Base-by-base conservation (phyloP, 495 filamentous ascomycete genomes). In the Elasticomyces elasticus region DNA sequence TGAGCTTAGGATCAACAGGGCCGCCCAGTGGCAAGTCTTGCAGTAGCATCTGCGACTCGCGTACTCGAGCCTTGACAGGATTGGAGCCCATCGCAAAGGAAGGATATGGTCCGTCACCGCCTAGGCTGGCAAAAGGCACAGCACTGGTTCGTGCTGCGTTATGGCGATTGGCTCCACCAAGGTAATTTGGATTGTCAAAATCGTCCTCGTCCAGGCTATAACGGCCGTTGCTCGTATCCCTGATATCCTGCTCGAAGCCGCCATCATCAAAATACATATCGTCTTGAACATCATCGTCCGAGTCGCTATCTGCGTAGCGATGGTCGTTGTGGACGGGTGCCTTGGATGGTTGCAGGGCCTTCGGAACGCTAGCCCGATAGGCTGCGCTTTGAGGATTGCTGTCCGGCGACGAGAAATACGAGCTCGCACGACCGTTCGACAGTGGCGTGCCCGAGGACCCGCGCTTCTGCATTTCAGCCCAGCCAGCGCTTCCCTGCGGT, bases 171-270 rank as follows among this genome's bases (percentile, higher is more conserved):
- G 19, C 24, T 15, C 40, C 23, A 19, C 23, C 15, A 1, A 86
- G 85, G 49, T 89, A 87, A 30, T 72, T 71, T 58, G 90, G 85
- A 67, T 94, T 86, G 31, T 89, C 71, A 2, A 75, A 83, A 56
- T 84, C 83, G 49, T 83, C 75, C 42, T 87, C 84, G 60, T 84
- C 81, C 68, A 85, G 74, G 38, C 73, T 59, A 15, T 75, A 75
- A 40, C 53, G 24, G 22, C 43, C 51, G 19, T n/a, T 3, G n/a
- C 46, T 43, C 12, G 30, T 46, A 27, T 22, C n/a, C 13, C 33
- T 17, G 46, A 57, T 48, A 27, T 61, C 58, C 19, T 48, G 24
- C 33, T 57, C 58, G 26, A 61, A 61, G 2, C 58, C 58, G 31
- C 58, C 58, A 37, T 83, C 82, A 59, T 92, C 79, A 60, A 78